Evolutionary conservation across 768 basidiomycete species (phyloP), one percentile per base, ranked within the genome.

Genomic region (Albatrellus ellisii): DNA sequence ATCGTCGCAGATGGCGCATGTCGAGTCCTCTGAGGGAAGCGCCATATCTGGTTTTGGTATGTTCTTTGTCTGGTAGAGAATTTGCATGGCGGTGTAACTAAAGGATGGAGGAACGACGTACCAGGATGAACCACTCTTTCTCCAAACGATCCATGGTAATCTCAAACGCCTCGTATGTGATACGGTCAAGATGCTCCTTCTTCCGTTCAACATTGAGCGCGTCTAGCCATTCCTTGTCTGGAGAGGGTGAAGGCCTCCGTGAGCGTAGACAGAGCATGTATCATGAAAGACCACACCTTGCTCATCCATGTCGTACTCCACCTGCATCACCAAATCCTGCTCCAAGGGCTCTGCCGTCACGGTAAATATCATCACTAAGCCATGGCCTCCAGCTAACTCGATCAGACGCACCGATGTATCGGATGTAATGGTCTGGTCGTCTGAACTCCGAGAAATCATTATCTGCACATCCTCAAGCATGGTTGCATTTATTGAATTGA

Each of bases 261-360:
- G 18, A 28, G 18, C n/a, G 24, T 15, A 25, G 18, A 49, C 31
- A 28, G 18, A 28, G 29, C 20, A 21, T 25, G 4, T 8, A 6
- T 21, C n/a, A n/a, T n/a, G n/a, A n/a, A n/a, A n/a, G n/a, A n/a
- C 52, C 66, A 15, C 27, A 83, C 90, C 92, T 75, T 97, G 92
- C 56, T 97, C 95, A 56, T 98, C 95, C 91, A 99, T 98, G 56
- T 98, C 95, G 66, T 99, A 99, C 59, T 98, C 95, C 18, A 99
- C 94, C 51, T 94, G 90, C 28, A 76, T 74, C 6, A 83, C 82
- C 14, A 98, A 73, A 50, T 99, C 95, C 36, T 75, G 77, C 57
- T 99, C 94, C 50, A 95, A 66, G 0, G 94, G 94, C 54, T 95
- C 91, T 88, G 54, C 18, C 26, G 41, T n/a, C 21, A 39, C 42